A percentile compares a stretch with the other conserved stretches of the same genome.
These are phyloP conservation scores for Amanita polypyramis DNA, from an alignment of 768 basidiomycete genomes.

Conservation along the genomic window DNA sequence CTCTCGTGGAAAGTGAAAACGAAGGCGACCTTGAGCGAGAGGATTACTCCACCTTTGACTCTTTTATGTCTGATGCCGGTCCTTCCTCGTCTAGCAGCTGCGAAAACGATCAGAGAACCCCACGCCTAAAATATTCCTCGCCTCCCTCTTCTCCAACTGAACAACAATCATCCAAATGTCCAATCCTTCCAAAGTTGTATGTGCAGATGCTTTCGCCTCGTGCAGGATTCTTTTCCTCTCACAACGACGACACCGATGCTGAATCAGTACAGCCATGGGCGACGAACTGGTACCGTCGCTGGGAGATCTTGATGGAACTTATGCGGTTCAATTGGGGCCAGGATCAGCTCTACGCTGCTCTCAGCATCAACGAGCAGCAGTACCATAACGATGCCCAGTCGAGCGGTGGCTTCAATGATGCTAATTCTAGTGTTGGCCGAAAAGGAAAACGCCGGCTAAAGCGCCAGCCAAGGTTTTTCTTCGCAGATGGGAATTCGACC, in stretches of 20 bases:
- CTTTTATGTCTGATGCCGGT: background rate
- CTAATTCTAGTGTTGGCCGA: background rate
- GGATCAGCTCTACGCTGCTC: background rate
- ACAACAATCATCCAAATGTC: background rate
- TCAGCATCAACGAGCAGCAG: background rate
- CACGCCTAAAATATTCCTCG: background rate
- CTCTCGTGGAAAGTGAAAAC: constrained; percentile 41
- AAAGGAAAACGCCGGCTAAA: constrained; percentile 2
- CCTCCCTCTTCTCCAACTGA: background rate
- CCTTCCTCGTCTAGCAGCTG: background rate
- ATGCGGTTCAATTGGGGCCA: constrained; percentile 12
- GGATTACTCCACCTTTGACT: constrained; percentile 9
- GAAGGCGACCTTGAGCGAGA: constrained; percentile 19
- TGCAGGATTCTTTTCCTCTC: constrained; percentile 6
- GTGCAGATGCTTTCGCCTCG: background rate
- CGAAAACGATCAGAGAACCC: background rate
- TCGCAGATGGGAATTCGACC: background rate
- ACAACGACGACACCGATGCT: constrained; percentile 5
- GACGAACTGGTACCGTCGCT: constrained; percentile 41
- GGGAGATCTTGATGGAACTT: constrained; percentile 40
- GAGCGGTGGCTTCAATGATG: background rate
- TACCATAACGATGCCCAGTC: background rate
- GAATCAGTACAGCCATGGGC: constrained; percentile 24
- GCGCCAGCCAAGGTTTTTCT: constrained; percentile 2
- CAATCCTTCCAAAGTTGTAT: constrained; percentile 2